These are phyloP conservation scores for Aspergillus flavus DNA, from an alignment of 2,329 filamentous ascomycete genomes.

Conservation along the genomic window DNA sequence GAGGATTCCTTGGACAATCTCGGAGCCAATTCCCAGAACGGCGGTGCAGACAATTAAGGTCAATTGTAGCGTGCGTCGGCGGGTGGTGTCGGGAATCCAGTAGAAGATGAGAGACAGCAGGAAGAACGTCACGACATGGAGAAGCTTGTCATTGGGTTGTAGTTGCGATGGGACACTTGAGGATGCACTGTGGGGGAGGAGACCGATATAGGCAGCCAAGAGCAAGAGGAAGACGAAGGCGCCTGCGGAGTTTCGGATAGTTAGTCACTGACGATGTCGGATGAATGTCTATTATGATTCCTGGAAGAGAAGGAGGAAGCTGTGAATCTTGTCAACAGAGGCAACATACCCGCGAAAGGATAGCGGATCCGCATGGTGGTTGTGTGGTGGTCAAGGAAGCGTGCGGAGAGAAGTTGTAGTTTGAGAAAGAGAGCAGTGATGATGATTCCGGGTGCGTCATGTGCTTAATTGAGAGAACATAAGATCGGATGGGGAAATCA, in stretches of 20 bases:
- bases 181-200: constrained; percentile 58
- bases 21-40: constrained; percentile 56
- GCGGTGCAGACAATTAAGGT: constrained; percentile 80
- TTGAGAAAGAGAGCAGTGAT: neutral
- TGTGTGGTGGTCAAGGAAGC: constrained; percentile 19
- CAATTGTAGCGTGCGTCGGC: constrained; percentile 80
- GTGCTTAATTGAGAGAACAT: constrained; percentile 9
- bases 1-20: constrained; percentile 63
- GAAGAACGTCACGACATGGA: constrained; percentile 90
- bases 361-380: constrained; percentile 77
- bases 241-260: constrained; percentile 49
- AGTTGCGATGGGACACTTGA: constrained; percentile 48
- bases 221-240: constrained; percentile 69
- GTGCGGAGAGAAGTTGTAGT: constrained; percentile 3
- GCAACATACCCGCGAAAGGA: constrained; percentile 76
- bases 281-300: neutral
- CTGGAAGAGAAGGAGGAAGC: neutral
- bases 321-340: neutral
- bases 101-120: constrained; percentile 83
- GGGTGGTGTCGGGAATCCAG: constrained; percentile 92
- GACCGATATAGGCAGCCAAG: constrained; percentile 75
- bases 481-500: neutral
- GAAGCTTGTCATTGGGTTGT: constrained; percentile 81
- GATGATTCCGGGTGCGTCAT: constrained; percentile 31
- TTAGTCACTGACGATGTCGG: constrained; percentile 20